Conservation (phyloP, 2,329 filamentous ascomycete species). For the Sporothrix phasma region DNA sequence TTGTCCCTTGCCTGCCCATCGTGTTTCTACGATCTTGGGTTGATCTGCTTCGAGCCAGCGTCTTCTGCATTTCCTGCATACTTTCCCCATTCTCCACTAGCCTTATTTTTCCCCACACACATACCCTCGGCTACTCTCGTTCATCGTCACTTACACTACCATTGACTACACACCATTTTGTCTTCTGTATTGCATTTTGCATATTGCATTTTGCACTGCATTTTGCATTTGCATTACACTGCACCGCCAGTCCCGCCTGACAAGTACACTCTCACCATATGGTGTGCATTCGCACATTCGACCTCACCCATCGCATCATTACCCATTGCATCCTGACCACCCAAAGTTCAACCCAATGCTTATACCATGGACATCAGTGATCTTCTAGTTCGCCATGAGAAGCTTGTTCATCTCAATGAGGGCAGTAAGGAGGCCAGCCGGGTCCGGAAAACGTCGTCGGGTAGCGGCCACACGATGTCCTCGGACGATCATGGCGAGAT, state of each 20-base stretch:
- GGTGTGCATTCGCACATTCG: background rate
- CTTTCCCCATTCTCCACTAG: background rate
- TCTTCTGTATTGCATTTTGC: no score
- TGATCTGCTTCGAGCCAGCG: background rate
- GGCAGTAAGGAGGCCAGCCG: slow-evolving; percentile 44
- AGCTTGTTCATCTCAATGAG: slow-evolving; percentile 54
- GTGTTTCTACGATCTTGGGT: background rate
- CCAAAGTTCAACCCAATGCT: slow-evolving; percentile 32
- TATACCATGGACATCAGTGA: slow-evolving; percentile 54
- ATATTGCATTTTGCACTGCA: background rate
- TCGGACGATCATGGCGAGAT: slow-evolving; percentile 38
- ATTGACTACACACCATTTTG: no score
- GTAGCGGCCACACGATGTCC: slow-evolving; percentile 32
- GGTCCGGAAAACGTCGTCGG: slow-evolving; percentile 43
- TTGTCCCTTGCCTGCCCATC: no score
- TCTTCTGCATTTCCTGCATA: background rate
- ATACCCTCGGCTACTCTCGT: background rate
- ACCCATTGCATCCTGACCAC: background rate
- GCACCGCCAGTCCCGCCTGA: background rate
- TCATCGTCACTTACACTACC: background rate
- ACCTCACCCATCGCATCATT: background rate
- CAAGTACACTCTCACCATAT: background rate
- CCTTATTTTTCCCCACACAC: background rate
- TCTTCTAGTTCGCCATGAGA: slow-evolving; percentile 53
- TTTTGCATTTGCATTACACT: background rate